Evolutionary conservation across 2,329 filamentous ascomycete genomes (phyloP).

Genomic region (Trichoderma lentiforme): DNA sequence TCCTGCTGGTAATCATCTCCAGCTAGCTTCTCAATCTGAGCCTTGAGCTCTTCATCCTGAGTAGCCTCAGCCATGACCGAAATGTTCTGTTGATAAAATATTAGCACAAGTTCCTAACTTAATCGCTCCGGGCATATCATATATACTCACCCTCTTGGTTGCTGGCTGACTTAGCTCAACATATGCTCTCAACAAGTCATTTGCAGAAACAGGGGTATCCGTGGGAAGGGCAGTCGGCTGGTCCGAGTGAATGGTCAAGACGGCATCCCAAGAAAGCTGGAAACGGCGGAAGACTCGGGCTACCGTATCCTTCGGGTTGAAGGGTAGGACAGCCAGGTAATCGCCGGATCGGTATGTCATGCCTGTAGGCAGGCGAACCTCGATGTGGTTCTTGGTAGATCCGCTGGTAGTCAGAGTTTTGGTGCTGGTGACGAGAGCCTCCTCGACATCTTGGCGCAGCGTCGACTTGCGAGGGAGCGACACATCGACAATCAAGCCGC

Average conservation of each 20-base stretch:
- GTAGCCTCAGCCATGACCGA: constrained; percentile 47
- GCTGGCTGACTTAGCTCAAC: constrained; percentile 71
- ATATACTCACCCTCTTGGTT: constrained; percentile 56
- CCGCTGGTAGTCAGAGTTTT: constrained; percentile 49
- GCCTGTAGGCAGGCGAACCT: constrained; percentile 63
- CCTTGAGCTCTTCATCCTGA: constrained; percentile 41
- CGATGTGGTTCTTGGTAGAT: constrained; percentile 61
- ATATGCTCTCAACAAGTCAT: constrained; percentile 64
- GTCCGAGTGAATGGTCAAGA: constrained; percentile 57
- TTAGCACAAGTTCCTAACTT: constrained; percentile 15
- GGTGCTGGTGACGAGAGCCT: constrained; percentile 56
- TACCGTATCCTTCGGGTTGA: constrained; percentile 63
- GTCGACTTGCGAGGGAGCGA: constrained; percentile 53
- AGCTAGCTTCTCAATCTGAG: constrained; percentile 46
- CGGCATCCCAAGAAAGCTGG: constrained; percentile 64
- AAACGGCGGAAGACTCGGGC: constrained; percentile 64
- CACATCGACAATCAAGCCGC: constrained; percentile 45
- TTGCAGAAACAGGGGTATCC: constrained; percentile 55
- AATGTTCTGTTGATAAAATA: constrained; percentile 29
- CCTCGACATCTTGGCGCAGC: constrained; percentile 61
- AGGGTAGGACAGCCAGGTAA: constrained; percentile 70
- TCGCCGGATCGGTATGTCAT: constrained; percentile 70
- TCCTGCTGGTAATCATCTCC: constrained; percentile 47
- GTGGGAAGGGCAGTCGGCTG: constrained; percentile 53
- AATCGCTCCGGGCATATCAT: background rate